These are phyloP conservation scores for Rutstroemia sp. DNA, from an alignment of 2,329 filamentous ascomycete species.

Conservation along the genomic window DNA sequence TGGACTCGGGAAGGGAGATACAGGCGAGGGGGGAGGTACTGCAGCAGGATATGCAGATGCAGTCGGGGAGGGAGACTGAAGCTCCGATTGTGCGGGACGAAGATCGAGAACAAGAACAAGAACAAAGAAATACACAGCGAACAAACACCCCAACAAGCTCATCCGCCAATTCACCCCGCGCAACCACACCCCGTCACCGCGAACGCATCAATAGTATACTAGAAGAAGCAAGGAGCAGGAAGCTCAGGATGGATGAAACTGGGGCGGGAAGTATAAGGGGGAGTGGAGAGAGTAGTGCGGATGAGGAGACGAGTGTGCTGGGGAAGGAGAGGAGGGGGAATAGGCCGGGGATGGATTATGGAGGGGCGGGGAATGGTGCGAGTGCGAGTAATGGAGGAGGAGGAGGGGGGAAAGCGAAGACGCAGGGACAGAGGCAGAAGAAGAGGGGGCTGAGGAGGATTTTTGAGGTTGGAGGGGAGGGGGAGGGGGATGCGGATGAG, in stretches of 20 bases:
- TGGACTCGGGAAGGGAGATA: background rate
- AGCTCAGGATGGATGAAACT: conserved; percentile 3
- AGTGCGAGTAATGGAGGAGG: background rate
- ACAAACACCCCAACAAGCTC: no score
- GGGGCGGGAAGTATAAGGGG: background rate
- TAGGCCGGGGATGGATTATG: background rate
- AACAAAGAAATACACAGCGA: background rate
- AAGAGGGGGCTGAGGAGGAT: conserved; percentile 10
- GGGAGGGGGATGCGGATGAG: background rate
- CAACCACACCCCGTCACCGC: background rate
- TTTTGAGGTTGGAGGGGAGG: conserved; percentile 17
- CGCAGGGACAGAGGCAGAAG: no score
- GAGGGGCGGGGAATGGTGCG: conserved; percentile 9
- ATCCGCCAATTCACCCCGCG: no score
- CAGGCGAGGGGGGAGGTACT: no score
- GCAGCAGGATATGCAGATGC: no score
- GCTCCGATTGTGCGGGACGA: background rate
- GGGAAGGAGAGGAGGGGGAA: conserved; percentile 14
- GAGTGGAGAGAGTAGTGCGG: conserved; percentile 24
- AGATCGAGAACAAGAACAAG: no score
- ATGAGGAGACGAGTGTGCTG: conserved; percentile 35
- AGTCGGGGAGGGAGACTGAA: no score
- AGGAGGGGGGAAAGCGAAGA: background rate
- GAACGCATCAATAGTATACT: conserved; percentile 21
- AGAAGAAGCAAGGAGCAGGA: conserved; percentile 18